Base-by-base conservation (phyloP, 2,329 filamentous ascomycete species). In the Microsporum audouinii region DNA sequence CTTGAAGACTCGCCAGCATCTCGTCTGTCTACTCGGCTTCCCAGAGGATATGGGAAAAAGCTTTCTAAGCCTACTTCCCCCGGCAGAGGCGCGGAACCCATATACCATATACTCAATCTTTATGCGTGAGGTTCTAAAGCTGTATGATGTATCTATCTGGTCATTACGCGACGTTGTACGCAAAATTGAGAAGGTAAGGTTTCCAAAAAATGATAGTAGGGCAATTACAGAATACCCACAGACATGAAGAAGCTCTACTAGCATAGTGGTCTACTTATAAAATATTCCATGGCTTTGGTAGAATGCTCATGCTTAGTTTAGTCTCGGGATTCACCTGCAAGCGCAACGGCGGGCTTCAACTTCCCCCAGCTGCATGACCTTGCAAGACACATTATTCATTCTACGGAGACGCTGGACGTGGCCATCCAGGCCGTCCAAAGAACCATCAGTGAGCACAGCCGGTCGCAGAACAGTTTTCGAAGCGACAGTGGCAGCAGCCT, bases 121-220 rank as follows among this genome's bases (percentile, higher is more conserved):
- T 23, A 60, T 69, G 2, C 53, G 59, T 3, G 63, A 67, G 10
- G 53, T 68, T 0, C 60, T 67, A 17, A 55, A 63, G 3, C 61
- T 68, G 3, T 72, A 72, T 34, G 63, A 73, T 34, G 7, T 5
- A 2, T 68, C 69, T 5, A 61, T 73, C n/a, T 73, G 71, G 71
- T 57, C 57, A 0, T 31, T 71, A 33, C 68, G 71, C 2, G 29
- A 72, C 63, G n/a, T 69, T 4, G 66, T 74, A n/a, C 63, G 72
- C 10, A 14, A 17, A 0, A 64, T 68, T 14, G 72, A 74, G 60
- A 68, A 69, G 69, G 71, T 72, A 38, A 36, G 57, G 14, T 2
- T 56, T 60, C 10, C 56, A 62, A 6, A 7, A 7, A 14, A 14
- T 5, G 5, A 14, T 6, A 49, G 10, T 36, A 49, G 5, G n/a